Evolutionary conservation across 768 basidiomycete genomes (phyloP), one percentile per base, ranked within the genome.

Genomic region (Tephrocybe sp.): DNA sequence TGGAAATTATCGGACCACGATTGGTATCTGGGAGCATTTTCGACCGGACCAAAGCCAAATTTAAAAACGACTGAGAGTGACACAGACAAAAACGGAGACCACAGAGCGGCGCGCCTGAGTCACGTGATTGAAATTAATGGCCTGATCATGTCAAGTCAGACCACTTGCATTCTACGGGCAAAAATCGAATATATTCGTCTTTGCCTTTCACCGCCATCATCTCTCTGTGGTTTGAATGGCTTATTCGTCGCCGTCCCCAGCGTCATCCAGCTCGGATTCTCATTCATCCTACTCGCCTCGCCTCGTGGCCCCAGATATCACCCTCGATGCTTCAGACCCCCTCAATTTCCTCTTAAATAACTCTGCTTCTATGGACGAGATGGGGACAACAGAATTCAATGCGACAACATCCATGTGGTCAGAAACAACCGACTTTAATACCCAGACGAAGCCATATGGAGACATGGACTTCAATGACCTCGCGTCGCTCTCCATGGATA

Each of bases 261-360:
- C 56, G 47, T 57, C 57, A 34, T 61, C 57, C 15, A 50, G 57
- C 42, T 49, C 57, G 9, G 54, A 53, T 5, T 50, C 53, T 3
- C 47, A 40, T 4, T 45, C 55, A 15, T 47, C 48, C 13, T 60
- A 59, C 42, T 62, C 64, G 27, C 61, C 65, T 1, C 53, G 42
- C 19, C 36, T 52, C 23, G 67, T 71, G 64, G 59, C 71, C 24
- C 54, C 72, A 23, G 79, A 81, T 53, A 68, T 79, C 36, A 69
- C 64, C 13, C 65, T 83, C 43, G 80, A 83, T 60, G 71, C 75
- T 3, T 74, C 72, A 1, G 82, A 85, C 64, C 79, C 80, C 3
- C 71, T 84, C 6, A 82, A 78, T 57, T 68, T 84, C 42, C 69
- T 84, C 13, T 71, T 84, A 13, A 75, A 76, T 57, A 75, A 75